Evolutionary conservation across 2,329 filamentous ascomycete genomes (phyloP).

Genomic region (Fusarium sp.): DNA sequence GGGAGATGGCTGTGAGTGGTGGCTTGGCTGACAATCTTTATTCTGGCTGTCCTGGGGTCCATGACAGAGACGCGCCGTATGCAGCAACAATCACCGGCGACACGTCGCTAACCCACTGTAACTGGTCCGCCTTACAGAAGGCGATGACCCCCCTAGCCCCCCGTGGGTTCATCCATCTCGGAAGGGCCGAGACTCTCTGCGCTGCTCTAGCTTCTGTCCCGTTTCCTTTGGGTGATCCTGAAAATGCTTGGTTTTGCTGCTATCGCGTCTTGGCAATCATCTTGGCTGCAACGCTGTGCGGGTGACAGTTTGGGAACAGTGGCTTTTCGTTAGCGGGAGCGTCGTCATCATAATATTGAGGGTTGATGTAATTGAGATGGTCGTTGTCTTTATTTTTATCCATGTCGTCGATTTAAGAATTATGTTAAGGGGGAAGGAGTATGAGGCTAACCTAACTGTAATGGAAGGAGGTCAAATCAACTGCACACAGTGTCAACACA

Average conservation of each 20-base stretch:
- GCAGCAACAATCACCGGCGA: conserved; percentile 31
- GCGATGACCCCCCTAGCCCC: background rate
- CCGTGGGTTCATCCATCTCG: conserved; percentile 28
- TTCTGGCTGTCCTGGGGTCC: conserved; percentile 15
- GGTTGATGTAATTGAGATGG: background rate
- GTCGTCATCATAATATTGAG: conserved; percentile 19
- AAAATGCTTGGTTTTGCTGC: conserved; percentile 20
- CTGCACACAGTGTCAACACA: background rate
- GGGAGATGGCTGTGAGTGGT: conserved; percentile 33
- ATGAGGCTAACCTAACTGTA: background rate
- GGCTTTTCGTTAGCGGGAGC: background rate
- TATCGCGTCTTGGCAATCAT: conserved; percentile 31
- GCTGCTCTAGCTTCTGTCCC: background rate
- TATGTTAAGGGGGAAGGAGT: background rate
- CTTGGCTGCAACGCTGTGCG: conserved; percentile 31
- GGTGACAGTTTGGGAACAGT: conserved; percentile 9
- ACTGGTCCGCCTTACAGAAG: conserved; percentile 36
- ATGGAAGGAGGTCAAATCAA: background rate
- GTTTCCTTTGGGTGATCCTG: background rate
- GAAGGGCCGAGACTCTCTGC: conserved; percentile 26
- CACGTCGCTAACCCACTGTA: conserved; percentile 30
- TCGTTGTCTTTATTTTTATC: background rate
- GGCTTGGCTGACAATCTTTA: conserved; percentile 32
- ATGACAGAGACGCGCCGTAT: conserved; percentile 1
- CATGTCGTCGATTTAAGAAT: conserved; percentile 26